These are phyloP conservation scores for Pseudogymnoascus sp. DNA, from an alignment of 2,329 filamentous ascomycete species.

Conservation along the genomic window DNA sequence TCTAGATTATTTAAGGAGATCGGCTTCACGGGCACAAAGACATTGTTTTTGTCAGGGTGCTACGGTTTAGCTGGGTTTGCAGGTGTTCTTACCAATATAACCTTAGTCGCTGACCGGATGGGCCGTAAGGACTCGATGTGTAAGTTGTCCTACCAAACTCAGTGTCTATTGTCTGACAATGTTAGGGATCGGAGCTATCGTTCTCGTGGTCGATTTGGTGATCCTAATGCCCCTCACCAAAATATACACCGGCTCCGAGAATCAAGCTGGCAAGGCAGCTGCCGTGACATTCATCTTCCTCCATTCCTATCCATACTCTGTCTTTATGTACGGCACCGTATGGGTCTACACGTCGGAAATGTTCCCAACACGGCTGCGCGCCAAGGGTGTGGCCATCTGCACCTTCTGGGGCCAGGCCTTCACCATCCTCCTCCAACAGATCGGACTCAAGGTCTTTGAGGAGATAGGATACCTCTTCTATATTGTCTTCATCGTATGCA, in stretches of 20 bases:
- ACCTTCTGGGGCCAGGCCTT: constrained; percentile 12
- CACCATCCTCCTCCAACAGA: constrained; percentile 8
- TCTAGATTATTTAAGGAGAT: constrained; percentile 12
- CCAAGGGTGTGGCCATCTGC: constrained; percentile 12
- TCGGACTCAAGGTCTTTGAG: constrained; percentile 9
- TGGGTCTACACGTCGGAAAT: constrained; percentile 61
- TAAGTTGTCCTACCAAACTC: neutral
- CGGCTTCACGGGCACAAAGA: constrained; percentile 11
- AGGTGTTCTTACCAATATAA: constrained; percentile 19
- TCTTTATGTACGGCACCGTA: constrained; percentile 12
- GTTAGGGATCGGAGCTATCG: neutral
- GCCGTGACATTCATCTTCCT: constrained; percentile 15
- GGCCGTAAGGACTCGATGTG: neutral
- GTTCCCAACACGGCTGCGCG: constrained; percentile 55
- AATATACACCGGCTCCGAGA: constrained; percentile 8
- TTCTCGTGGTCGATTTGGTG: constrained; percentile 1
- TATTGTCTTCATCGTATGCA: constrained; percentile 12
- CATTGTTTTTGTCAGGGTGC: constrained; percentile 11
- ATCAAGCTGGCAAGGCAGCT: constrained; percentile 12
- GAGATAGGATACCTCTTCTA: constrained; percentile 12
- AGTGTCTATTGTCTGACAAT: neutral
- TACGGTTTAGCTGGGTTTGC: constrained; percentile 14
- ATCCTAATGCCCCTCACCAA: constrained; percentile 3
- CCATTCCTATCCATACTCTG: constrained; percentile 13
- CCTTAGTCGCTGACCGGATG: constrained; percentile 15